These are phyloP conservation scores for Fraxinus sp. DNA, from an alignment of 305 asterid species.

Conservation along the genomic window DNA sequence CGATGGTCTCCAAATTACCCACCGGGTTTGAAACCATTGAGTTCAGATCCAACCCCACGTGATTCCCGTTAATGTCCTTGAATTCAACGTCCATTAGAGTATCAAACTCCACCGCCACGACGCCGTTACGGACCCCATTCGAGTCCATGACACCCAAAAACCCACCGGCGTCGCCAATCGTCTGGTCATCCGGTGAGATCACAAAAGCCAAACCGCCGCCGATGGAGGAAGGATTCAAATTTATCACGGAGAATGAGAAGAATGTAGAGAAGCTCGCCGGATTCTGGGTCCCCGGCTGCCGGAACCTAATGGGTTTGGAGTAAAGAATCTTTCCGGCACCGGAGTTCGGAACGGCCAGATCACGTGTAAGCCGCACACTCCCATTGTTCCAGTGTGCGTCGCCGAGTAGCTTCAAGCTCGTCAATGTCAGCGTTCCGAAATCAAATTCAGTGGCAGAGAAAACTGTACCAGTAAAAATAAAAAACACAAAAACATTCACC, in stretches of 20 bases:
- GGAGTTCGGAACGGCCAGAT: conserved; percentile 77
- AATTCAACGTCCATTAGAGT: conserved; percentile 84
- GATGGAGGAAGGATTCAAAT: conserved; percentile 79
- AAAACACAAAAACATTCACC: not conserved
- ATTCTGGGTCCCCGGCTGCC: conserved; percentile 46
- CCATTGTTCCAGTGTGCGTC: conserved; percentile 88
- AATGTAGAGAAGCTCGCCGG: conserved; percentile 76
- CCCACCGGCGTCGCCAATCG: conserved; percentile 78
- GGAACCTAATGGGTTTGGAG: conserved; percentile 64
- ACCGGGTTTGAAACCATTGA: conserved; percentile 62
- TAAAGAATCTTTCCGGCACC: conserved; percentile 81
- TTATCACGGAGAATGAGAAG: conserved; percentile 74
- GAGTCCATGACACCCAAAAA: conserved; percentile 61
- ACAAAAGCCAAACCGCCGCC: conserved; percentile 92
- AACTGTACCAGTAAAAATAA: conserved; percentile 20
- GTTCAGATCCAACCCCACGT: conserved; percentile 81
- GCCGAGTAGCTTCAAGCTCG: conserved; percentile 83
- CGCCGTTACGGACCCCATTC: conserved; percentile 43
- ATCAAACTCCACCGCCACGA: conserved; percentile 84
- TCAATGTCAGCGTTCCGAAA: conserved; percentile 60
- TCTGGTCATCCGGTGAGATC: conserved; percentile 63
- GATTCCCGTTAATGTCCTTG: conserved; percentile 78
- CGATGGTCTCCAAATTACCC: conserved; percentile 46
- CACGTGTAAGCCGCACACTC: conserved; percentile 72
- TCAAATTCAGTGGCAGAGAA: conserved; percentile 54